Base-by-base conservation (phyloP, 2,329 filamentous ascomycete species). In the Trichoderma sp. region DNA sequence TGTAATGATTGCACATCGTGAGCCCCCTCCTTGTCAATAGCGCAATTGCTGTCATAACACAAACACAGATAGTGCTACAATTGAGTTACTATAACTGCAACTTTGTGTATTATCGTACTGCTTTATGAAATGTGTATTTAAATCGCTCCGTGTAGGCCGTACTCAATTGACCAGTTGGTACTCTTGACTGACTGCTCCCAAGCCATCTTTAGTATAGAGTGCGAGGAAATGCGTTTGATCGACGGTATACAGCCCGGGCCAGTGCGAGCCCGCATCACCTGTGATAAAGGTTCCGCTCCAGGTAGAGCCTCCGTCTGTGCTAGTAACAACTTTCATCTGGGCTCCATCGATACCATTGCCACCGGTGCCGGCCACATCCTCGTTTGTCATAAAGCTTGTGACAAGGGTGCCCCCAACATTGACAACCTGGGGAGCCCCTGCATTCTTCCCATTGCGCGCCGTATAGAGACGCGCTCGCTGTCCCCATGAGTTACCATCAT, bases 301-400 rank as follows among this genome's bases (percentile, higher is more conserved):
- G 8, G 43, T 47, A 47, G 43, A 47, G n/a, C 43, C 43, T 64
- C 61, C 61, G 61, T 64, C 18, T 8, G 61, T 64, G 14, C 61
- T 64, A 14, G 61, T 51, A 3, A 64, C 61, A 14, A 64, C 61
- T 32, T 64, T 64, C 61, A 64, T 64, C 26, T 64, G 61, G 3
- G 61, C 61, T 32, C 61, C 61, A 51, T 64, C 61, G 5, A 64
- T 64, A 21, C 61, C 61, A 21, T 64, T 64, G 39, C 26, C 26
- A 30, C 61, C 61, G 2, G 1, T 24, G n/a, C 61, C 61, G 18
- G 15, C 26, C 26, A 64, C 61, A 64, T 82, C 82, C 74, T 86
- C 84, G 73, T 86, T 81, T 1, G 83, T 85, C 77, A 83, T 83
- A 76, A 86, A 85, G 71, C 81, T 82, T 0, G 79, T 80, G 1